Conservation (phyloP, 805 yeast genomes). For the Saitoella complicata region DNA sequence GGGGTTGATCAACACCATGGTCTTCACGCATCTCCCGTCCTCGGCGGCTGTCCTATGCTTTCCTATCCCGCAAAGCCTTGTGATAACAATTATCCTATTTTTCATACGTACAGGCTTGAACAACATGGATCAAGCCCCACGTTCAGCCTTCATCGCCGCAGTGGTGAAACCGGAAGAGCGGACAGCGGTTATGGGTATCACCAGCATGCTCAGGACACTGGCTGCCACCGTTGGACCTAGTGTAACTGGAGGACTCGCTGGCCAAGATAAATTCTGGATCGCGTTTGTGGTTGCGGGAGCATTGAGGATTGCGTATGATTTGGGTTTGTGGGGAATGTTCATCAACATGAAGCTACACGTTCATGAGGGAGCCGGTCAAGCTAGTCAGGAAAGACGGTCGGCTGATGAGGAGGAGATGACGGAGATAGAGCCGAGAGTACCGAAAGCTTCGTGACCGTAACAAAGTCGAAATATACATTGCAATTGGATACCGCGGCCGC, state of each 20-base stretch:
- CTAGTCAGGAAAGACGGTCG: too few relatives aligned
- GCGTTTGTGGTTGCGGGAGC: too few relatives aligned
- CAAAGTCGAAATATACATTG: too few relatives aligned
- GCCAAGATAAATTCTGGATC: too few relatives aligned
- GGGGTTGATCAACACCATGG: constrained; percentile 69
- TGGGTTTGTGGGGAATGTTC: too few relatives aligned
- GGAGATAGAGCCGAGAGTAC: not conserved
- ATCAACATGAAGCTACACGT: too few relatives aligned
- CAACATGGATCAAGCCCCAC: constrained; percentile 84
- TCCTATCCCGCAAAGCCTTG: constrained; percentile 29
- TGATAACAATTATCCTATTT: constrained; percentile 36
- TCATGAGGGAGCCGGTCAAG: too few relatives aligned
- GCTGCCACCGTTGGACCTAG: constrained; percentile 73
- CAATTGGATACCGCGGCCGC: too few relatives aligned
- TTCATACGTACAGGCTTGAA: constrained; percentile 44
- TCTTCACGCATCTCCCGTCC: constrained; percentile 63
- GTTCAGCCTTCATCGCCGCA: constrained; percentile 63
- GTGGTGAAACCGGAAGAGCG: constrained; percentile 47
- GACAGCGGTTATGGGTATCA: constrained; percentile 67
- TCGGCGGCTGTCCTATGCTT: constrained; percentile 42
- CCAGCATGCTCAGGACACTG: constrained; percentile 70
- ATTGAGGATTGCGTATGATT: too few relatives aligned
- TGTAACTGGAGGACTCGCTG: constrained; percentile 39
- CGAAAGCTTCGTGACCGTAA: not conserved
- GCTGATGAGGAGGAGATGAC: too few relatives aligned